Evolutionary conservation across 768 basidiomycete genomes (phyloP), one percentile per base, ranked within the genome.

Genomic region (Mycena sanguinolenta): DNA sequence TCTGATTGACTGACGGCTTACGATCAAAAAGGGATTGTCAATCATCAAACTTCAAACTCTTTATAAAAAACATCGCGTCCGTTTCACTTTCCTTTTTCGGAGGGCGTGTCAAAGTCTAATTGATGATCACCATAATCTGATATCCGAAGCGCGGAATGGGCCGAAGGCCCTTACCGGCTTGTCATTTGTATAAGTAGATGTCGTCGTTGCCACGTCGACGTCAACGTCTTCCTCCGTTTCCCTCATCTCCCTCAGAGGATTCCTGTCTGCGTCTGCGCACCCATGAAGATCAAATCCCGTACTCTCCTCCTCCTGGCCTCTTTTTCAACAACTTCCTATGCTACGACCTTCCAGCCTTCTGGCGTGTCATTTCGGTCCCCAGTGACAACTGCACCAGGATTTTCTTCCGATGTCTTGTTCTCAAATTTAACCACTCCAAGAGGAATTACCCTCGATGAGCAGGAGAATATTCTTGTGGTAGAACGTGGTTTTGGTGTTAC

Each of bases 401-500:
- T 83, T 63, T 59, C 72, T 14, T 81, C 84, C 14, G 71, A 69
- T 10, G 81, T 84, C 9, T 55, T 84, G 27, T 85, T 84, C 67
- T 83, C 83, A 12, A 83, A 84, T 62, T 77, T 85, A 17, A 82
- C 85, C 3, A 73, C 75, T 13, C 85, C 85, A 21, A 80, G 84
- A 23, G 84, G 84, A 14, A 83, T 86, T 36, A 74, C 81, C 6
- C 80, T 85, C 54, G 85, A 87, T 65, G 68, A 73, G 3, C 50
- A 72, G 32, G 73, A 79, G 34, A 85, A 85, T 68, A 71, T 85
- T 27, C 80, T 86, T 19, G 84, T 85, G 13, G 80, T 86, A 34
- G 85, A 86, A 65, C 79, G 82, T 27, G 83, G 84, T 1, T 73
- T 82, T 28, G 85, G 85, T 14, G 76, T 86, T n/a, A 82, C 83